A percentile compares a stretch with the other conserved stretches of the same genome.
phyloP scores from a whole-genome alignment of 2,329 filamentous ascomycete species.

The Thyridium curvatum region DNA sequence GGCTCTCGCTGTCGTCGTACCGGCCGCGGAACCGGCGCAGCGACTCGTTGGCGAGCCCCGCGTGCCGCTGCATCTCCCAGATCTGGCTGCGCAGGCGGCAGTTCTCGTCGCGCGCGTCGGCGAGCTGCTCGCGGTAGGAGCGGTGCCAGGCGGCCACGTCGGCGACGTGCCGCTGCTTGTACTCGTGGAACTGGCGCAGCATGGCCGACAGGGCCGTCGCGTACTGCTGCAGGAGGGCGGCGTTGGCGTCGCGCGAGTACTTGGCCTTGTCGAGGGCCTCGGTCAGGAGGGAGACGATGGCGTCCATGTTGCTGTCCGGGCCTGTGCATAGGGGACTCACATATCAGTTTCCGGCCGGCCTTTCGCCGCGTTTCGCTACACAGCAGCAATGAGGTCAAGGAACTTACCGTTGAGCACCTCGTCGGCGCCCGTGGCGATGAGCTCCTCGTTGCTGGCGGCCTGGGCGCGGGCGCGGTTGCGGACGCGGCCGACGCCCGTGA shows the following conservation, averaged over 20 bases:
- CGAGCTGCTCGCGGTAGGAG: conserved; percentile 58
- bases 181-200: conserved; percentile 59
- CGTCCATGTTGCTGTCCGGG: conserved; percentile 45
- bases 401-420: conserved; percentile 50
- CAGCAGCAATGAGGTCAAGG: neutral
- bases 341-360: too few relatives aligned
- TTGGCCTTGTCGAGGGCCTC: conserved; percentile 58
- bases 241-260: conserved; percentile 54
- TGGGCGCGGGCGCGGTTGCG: conserved; percentile 48
- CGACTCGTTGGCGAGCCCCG: conserved; percentile 49
- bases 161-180: conserved; percentile 55
- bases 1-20: conserved; percentile 49
- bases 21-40: conserved; percentile 50
- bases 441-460: conserved; percentile 49
- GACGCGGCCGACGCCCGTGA: conserved; percentile 55
- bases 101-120: conserved; percentile 60
- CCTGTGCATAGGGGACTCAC: conserved; percentile 27
- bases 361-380: neutral
- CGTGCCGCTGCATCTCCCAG: conserved; percentile 59
- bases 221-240: conserved; percentile 50
- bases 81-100: conserved; percentile 57
- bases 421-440: conserved; percentile 44
- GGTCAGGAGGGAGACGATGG: conserved; percentile 53
- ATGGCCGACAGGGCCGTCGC: conserved; percentile 50
- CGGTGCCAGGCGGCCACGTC: conserved; percentile 61